A percentile compares a stretch with the other conserved stretches of the same genome.
These are phyloP conservation scores for Didymella exigua DNA, from an alignment of 2,329 filamentous ascomycete species.

Conservation along the genomic window DNA sequence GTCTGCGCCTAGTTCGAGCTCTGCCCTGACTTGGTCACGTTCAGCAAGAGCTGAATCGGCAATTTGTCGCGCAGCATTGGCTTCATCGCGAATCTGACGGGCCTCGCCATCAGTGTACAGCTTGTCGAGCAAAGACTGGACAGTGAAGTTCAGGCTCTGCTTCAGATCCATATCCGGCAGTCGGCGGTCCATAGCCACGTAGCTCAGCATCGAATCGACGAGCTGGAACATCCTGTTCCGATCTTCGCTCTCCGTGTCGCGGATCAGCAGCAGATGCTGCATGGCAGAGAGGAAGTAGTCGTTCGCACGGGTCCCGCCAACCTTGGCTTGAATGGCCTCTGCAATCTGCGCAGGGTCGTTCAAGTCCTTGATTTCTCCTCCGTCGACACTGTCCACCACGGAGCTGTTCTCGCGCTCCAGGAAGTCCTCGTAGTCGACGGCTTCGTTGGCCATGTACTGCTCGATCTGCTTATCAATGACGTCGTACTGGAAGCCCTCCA, in stretches of 20 bases:
- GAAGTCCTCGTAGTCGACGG: constrained; percentile 97
- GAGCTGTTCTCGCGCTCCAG: constrained; percentile 89
- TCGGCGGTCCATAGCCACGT: constrained; percentile 96
- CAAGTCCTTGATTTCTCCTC: constrained; percentile 85
- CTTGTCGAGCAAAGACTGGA: constrained; percentile 93
- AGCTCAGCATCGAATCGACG: constrained; percentile 98
- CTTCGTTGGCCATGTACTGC: constrained; percentile 88
- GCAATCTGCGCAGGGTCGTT: constrained; percentile 92
- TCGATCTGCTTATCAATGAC: constrained; percentile 98
- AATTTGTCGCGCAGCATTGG: constrained; percentile 86
- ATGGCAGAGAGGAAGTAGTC: constrained; percentile 96
- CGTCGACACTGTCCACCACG: constrained; percentile 85
- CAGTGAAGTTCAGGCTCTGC: constrained; percentile 95
- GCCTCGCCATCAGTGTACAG: constrained; percentile 96
- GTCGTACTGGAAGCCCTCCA: constrained; percentile 98
- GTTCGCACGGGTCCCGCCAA: constrained; percentile 82
- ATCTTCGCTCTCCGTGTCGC: constrained; percentile 90
- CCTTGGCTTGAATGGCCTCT: constrained; percentile 85
- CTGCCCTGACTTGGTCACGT: constrained; percentile 89
- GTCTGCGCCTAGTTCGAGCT: constrained; percentile 89
- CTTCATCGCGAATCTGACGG: constrained; percentile 87
- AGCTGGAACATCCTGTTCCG: constrained; percentile 94
- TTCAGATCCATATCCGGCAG: constrained; percentile 97
- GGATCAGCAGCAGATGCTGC: constrained; percentile 91
- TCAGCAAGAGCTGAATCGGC: constrained; percentile 96